Percentiles rank a stretch among this genome's conserved stretches.
Conservation (phyloP, 805 yeast species). For the Ogataea ganodermae region DNA sequence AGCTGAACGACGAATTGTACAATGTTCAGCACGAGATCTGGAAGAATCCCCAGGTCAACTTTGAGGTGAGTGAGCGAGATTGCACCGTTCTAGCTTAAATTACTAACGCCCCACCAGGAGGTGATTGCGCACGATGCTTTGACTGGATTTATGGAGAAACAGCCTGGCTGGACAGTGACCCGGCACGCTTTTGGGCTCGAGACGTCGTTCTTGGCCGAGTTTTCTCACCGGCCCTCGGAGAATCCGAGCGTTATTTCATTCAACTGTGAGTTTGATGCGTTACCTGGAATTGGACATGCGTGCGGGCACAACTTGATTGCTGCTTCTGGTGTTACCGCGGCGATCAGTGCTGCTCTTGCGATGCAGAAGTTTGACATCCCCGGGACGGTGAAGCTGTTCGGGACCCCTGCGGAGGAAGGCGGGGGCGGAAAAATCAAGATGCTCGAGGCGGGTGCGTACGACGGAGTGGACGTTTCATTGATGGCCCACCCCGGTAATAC, state of each 20-base stretch:
- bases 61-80: slow-evolving; percentile 13
- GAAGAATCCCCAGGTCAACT: slow-evolving; percentile 24
- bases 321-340: slow-evolving; percentile 25
- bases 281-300: slow-evolving; percentile 34
- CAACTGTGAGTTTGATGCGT: slow-evolving; percentile 34
- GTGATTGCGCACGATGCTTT: slow-evolving; percentile 28
- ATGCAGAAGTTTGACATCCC: slow-evolving; percentile 26
- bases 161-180: slow-evolving; percentile 30
- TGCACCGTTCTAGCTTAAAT: slow-evolving; percentile 1
- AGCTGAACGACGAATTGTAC: slow-evolving; percentile 11
- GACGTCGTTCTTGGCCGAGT: slow-evolving; percentile 27
- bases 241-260: slow-evolving; percentile 24
- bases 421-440: slow-evolving; percentile 32
- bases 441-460: slow-evolving; percentile 31
- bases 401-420: slow-evolving; percentile 35
- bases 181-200: slow-evolving; percentile 28
- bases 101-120: slow-evolving; percentile 17
- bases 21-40: slow-evolving; percentile 22
- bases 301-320: slow-evolving; percentile 36
- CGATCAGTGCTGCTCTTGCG: slow-evolving; percentile 22
- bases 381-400: slow-evolving; percentile 32
- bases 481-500: slow-evolving; percentile 31
- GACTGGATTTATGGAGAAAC: slow-evolving; percentile 24
- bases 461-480: slow-evolving; percentile 27
- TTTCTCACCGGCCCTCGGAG: slow-evolving; percentile 12